These are phyloP conservation scores for Cyberlindnera saturnus DNA, from an alignment of 805 yeast species.

Conservation along the genomic window DNA sequence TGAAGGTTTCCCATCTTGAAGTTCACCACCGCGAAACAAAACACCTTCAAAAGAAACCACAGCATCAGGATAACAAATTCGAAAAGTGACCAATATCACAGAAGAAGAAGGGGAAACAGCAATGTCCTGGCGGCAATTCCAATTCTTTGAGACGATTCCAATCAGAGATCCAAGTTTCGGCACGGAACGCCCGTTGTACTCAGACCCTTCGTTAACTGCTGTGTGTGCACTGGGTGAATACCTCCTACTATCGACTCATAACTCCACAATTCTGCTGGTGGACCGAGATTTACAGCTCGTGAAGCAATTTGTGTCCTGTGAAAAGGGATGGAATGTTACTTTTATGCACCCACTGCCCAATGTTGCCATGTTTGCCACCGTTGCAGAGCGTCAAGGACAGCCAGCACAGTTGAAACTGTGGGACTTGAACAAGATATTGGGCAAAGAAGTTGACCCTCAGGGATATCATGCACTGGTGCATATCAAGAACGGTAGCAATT, in stretches of 20 bases:
- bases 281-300: conserved; percentile 41
- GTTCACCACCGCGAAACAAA: no score
- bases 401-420: conserved; percentile 69
- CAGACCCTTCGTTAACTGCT: conserved; percentile 69
- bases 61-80: no score
- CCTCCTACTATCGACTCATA: conserved; percentile 54
- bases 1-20: no score
- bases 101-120: neutral
- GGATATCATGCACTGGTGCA: conserved; percentile 55
- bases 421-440: conserved; percentile 50
- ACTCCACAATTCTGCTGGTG: conserved; percentile 51
- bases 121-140: conserved; percentile 71
- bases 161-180: conserved; percentile 76
- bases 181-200: conserved; percentile 58
- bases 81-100: no score
- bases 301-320: conserved; percentile 57
- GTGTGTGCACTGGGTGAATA: conserved; percentile 51
- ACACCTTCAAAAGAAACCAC: no score
- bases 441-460: conserved; percentile 27
- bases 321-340: conserved; percentile 57
- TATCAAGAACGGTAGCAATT: conserved; percentile 66
- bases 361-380: conserved; percentile 54
- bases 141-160: conserved; percentile 78
- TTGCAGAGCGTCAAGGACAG: conserved; percentile 68
- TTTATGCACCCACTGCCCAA: conserved; percentile 43